Evolutionary conservation across 768 basidiomycete genomes (phyloP).

Genomic region (Auriscalpium vulgare): DNA sequence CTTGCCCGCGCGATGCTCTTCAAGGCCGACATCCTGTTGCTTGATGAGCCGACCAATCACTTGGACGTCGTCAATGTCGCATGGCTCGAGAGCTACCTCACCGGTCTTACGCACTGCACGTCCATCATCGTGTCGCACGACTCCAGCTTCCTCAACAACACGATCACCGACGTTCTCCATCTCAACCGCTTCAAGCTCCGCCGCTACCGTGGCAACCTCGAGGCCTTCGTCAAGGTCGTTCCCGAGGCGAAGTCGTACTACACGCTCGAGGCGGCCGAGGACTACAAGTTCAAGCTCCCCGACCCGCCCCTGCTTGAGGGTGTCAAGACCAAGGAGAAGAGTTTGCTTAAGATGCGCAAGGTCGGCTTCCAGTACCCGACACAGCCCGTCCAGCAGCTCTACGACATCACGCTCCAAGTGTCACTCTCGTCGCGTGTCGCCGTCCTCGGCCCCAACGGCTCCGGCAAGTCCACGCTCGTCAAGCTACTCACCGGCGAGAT

Average conservation of each 20-base stretch:
- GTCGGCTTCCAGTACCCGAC: conserved; percentile 96
- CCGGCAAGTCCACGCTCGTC: conserved; percentile 96
- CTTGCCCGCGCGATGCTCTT: conserved; percentile 96
- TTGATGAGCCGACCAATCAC: conserved; percentile 96
- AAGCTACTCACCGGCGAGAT: conserved; percentile 95
- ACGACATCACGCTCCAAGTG: conserved; percentile 93
- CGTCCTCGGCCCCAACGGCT: conserved; percentile 97
- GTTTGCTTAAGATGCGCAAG: conserved; percentile 92
- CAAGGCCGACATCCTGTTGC: conserved; percentile 93
- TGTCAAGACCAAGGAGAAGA: conserved; percentile 99
- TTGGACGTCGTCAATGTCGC: conserved; percentile 96
- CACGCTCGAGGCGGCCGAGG: conserved; percentile 89
- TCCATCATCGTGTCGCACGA: conserved; percentile 99
- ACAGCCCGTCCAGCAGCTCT: conserved; percentile 79
- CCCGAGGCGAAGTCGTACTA: conserved; percentile 98
- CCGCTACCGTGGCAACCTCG: conserved; percentile 92
- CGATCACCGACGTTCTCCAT: conserved; percentile 95
- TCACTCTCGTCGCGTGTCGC: conserved; percentile 98
- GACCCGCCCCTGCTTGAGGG: conserved; percentile 95
- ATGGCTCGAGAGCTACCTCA: conserved; percentile 94
- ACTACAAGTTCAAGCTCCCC: conserved; percentile 98
- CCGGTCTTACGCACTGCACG: conserved; percentile 80
- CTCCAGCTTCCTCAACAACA: conserved; percentile 95
- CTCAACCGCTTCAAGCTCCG: conserved; percentile 97
- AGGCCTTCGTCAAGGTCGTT: conserved; percentile 87